Base-by-base conservation (phyloP, 345 rosid genomes). In the Sisymbrium irio region DNA sequence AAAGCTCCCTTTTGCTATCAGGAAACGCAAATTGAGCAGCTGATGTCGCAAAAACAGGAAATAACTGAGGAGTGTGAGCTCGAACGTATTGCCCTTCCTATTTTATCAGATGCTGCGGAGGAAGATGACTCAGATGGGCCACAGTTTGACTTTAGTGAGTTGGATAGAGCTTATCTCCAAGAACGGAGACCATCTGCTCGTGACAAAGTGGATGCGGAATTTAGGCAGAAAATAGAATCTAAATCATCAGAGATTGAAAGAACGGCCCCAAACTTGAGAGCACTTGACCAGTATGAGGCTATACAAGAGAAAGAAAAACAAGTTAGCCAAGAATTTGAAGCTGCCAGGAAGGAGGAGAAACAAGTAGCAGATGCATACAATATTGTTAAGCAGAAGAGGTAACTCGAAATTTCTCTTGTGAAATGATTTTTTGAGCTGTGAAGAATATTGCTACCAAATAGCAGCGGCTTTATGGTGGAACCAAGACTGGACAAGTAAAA, bases 191-290 rank as follows among this genome's bases (percentile, higher is more conserved):
- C 90, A 73, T 80, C 94, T 79, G 88, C 85, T 67, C 80, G 99
- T 39, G 97, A 90, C 75, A 95, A 90, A 71, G 53, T 83, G 72
- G 99, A 88, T 61, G 77, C 60, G 9, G 96, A 95, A 59, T 92
- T 88, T 73, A 87, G 85, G 77, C 91, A 87, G 64, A 92, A 87
- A 74, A 85, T 92, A 78, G 97, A 92, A 78, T 81, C 86, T 27
- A 53, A 88, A 46, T 55, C 69, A 47, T 82, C 89, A 28, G 98
- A 92, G 77, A 88, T 95, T 66, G 98, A 95, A 74, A 92, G 80
- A 82, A 92, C 92, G 39, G 97, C 98, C 65, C 99, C 98, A 27
- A 90, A 92, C 81, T 74, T 95, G 86, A 95, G 90, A 87, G 97
- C 99, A 22, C 80, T 95, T 78, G 98, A 90, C 56, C 99, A 88